These are phyloP conservation scores for Talaromyces rugulosus DNA, from an alignment of 2,329 filamentous ascomycete genomes.

Conservation along the genomic window DNA sequence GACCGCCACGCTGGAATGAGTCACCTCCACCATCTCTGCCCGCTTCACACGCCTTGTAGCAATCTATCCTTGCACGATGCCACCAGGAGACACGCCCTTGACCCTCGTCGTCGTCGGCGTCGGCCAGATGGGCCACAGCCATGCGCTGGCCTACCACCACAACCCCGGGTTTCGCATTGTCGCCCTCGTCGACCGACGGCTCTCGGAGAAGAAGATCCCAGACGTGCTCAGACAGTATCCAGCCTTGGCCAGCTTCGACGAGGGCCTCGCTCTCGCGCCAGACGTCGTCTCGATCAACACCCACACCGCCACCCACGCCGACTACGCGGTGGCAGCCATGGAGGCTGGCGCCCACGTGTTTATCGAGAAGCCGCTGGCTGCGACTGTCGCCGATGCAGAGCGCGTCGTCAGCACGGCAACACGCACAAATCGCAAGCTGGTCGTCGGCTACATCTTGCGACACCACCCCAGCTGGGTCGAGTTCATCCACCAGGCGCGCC, in stretches of 20 bases:
- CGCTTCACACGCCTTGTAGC: not conserved
- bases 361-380: conserved; percentile 15
- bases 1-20: not conserved
- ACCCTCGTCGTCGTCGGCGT: conserved; percentile 14
- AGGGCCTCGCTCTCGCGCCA: conserved; percentile 13
- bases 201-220: conserved; percentile 9
- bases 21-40: not conserved
- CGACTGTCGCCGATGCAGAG: conserved; percentile 13
- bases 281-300: conserved; percentile 18
- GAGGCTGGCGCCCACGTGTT: conserved; percentile 17
- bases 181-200: conserved; percentile 12
- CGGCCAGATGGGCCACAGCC: conserved; percentile 17
- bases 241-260: conserved; percentile 7
- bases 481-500: conserved; percentile 16
- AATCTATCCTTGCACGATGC: not conserved
- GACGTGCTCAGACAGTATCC: conserved; percentile 11
- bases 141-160: conserved; percentile 17
- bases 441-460: conserved; percentile 16
- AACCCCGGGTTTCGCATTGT: conserved; percentile 16
- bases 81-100: not conserved
- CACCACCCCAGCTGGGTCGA: conserved; percentile 19
- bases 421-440: conserved; percentile 15
- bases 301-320: conserved; percentile 15
- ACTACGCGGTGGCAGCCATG: conserved; percentile 16
- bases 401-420: conserved; percentile 11